Conservation (phyloP, 306 rosid species). For the Castanea mollissima region DNA sequence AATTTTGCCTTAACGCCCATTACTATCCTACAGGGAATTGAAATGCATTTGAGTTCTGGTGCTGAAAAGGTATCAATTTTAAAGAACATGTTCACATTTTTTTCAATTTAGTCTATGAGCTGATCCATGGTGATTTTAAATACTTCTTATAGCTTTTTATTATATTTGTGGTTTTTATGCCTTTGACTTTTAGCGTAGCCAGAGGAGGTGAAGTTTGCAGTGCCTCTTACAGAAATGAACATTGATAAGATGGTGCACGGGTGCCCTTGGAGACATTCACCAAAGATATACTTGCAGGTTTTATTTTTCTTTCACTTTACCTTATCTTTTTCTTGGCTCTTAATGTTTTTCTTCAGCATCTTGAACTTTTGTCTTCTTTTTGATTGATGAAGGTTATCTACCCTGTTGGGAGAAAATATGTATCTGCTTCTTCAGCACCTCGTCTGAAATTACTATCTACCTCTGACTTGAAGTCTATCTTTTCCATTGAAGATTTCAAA, state of each 20-base stretch:
- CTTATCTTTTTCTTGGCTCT: background rate
- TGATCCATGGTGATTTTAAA: background rate
- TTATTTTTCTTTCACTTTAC: slow-evolving; percentile 13
- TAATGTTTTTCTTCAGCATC: slow-evolving; percentile 14
- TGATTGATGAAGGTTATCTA: slow-evolving; percentile 52
- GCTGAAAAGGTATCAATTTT: slow-evolving; percentile 69
- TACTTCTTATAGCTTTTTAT: slow-evolving; percentile 42
- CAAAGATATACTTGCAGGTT: slow-evolving; percentile 91
- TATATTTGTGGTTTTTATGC: slow-evolving; percentile 49
- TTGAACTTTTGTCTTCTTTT: slow-evolving; percentile 20
- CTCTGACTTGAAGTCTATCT: slow-evolving; percentile 68
- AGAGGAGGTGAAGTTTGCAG: slow-evolving; percentile 91
- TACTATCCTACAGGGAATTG: slow-evolving; percentile 72
- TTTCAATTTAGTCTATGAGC: slow-evolving; percentile 12
- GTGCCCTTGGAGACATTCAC: slow-evolving; percentile 80
- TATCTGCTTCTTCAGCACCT: slow-evolving; percentile 75
- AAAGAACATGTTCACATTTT: slow-evolving; percentile 20
- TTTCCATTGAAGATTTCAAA: slow-evolving; percentile 82
- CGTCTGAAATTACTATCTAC: slow-evolving; percentile 73
- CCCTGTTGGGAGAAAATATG: slow-evolving; percentile 80
- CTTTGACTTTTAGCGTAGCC: slow-evolving; percentile 80
- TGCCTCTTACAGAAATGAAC: slow-evolving; percentile 81
- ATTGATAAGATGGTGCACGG: slow-evolving; percentile 83
- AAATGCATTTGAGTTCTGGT: slow-evolving; percentile 71
- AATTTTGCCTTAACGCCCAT: slow-evolving; percentile 13